Percentiles rank a stretch among this genome's conserved stretches.
Evolutionary conservation across 768 basidiomycete genomes (phyloP).

Genomic region (Rhodotorula babjevae): DNA sequence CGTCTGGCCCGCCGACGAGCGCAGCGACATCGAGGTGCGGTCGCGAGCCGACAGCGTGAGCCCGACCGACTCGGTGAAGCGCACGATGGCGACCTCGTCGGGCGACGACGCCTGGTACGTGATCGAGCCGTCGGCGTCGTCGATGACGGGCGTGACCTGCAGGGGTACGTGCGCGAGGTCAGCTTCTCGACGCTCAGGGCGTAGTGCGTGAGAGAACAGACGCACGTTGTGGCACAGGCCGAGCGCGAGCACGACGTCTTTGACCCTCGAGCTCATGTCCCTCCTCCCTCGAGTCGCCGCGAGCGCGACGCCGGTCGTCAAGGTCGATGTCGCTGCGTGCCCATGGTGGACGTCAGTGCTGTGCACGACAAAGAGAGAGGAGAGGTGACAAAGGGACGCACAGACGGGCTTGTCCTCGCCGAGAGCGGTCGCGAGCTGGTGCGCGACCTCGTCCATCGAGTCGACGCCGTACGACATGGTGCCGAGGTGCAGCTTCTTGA

Average conservation of each 20-base stretch:
- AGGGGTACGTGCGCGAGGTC: constrained; percentile 1
- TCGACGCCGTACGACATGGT: constrained; percentile 95
- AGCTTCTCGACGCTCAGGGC: too few species aligned
- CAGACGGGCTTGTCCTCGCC: constrained; percentile 61
- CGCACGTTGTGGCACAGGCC: constrained; percentile 92
- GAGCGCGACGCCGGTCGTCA: constrained; percentile 73
- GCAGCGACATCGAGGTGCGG: constrained; percentile 80
- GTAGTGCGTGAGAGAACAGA: constrained; percentile 18
- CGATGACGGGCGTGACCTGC: constrained; percentile 83
- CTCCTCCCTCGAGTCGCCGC: constrained; percentile 71
- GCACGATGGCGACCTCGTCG: constrained; percentile 97
- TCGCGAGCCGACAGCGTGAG: constrained; percentile 82
- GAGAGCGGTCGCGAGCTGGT: constrained; percentile 82
- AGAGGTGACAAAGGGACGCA: constrained; percentile 44
- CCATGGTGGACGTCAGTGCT: not conserved
- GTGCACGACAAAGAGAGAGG: not conserved
- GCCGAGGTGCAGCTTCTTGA: constrained; percentile 98
- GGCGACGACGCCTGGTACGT: constrained; percentile 99
- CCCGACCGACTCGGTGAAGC: constrained; percentile 93
- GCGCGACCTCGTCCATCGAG: constrained; percentile 97
- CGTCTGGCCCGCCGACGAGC: constrained; percentile 61
- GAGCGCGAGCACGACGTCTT: constrained; percentile 85
- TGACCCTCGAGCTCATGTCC: constrained; percentile 89
- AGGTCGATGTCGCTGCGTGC: constrained; percentile 39
- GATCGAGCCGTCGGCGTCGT: constrained; percentile 85